Evolutionary conservation across 2,329 filamentous ascomycete genomes (phyloP).

Genomic region (Botrytis galanthina): DNA sequence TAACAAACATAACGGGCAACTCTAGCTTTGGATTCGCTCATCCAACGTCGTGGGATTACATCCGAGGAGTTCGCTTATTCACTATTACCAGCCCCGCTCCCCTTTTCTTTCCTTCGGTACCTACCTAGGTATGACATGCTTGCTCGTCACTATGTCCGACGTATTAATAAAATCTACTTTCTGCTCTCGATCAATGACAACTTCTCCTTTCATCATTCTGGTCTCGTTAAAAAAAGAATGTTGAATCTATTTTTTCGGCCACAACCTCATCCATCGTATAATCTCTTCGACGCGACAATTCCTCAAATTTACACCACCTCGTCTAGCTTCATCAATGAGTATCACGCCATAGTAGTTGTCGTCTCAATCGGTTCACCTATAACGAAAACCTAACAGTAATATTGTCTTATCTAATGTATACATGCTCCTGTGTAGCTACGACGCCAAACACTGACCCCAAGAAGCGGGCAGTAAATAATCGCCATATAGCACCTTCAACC

Average conservation of each 20-base stretch:
- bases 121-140: neutral
- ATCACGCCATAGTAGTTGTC: neutral
- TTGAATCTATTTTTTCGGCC: too few relatives aligned
- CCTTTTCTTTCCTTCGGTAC: neutral
- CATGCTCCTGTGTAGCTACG: too few relatives aligned
- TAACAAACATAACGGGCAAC: too few relatives aligned
- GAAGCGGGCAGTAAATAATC: neutral
- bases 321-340: neutral
- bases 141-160: neutral
- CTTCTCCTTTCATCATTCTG: fast-evolving
- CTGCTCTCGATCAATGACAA: too few relatives aligned
- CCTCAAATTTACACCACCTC: neutral
- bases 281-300: neutral
- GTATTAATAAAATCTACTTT: too few relatives aligned
- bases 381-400: neutral
- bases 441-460: neutral
- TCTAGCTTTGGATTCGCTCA: too few relatives aligned
- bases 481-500: neutral
- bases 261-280: neutral
- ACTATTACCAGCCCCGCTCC: neutral
- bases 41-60: too few relatives aligned
- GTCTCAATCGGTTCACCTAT: neutral
- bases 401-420: neutral
- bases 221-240: neutral
- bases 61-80: neutral